Conservation (phyloP, 1,139 yeast species). For the Pichia sp. region DNA sequence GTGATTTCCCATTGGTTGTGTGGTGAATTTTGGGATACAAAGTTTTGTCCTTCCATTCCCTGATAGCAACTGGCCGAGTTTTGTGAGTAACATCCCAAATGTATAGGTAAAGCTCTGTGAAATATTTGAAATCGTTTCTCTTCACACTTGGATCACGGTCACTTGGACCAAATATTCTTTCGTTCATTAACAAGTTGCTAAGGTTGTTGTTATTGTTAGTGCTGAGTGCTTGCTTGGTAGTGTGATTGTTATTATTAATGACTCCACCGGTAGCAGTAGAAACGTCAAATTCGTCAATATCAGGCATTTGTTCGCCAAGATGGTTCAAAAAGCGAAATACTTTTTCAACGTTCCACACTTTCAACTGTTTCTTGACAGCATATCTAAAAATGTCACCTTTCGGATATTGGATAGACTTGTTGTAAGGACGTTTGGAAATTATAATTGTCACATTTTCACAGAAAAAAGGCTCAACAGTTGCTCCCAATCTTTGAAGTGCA, state of each 20-base stretch:
- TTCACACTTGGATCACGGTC: conserved; percentile 86
- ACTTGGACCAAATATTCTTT: conserved; percentile 78
- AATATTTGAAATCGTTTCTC: conserved; percentile 80
- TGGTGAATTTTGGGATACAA: conserved; percentile 37
- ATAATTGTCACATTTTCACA: conserved; percentile 79
- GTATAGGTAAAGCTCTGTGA: conserved; percentile 69
- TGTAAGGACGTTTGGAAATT: conserved; percentile 56
- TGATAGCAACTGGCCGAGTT: conserved; percentile 74
- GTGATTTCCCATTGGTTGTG: conserved; percentile 40
- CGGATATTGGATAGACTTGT: conserved; percentile 35
- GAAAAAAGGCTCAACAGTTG: conserved; percentile 68
- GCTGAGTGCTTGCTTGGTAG: not conserved
- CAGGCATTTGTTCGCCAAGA: conserved; percentile 48
- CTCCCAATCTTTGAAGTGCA: conserved; percentile 57
- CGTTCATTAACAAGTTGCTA: conserved; percentile 72
- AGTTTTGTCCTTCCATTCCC: conserved; percentile 71
- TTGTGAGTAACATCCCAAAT: conserved; percentile 78
- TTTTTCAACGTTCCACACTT: conserved; percentile 87
- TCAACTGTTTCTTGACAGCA: conserved; percentile 58
- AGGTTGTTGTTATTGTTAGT: conserved; percentile 33
- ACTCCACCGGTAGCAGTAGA: not conserved
- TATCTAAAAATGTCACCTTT: conserved; percentile 63
- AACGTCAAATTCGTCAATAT: conserved; percentile 16
- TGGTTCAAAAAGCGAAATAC: conserved; percentile 75
- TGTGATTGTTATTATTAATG: not conserved